These are phyloP conservation scores for Aureococcus anophagefferens DNA, from an alignment of 108 stramenopile genomes.

Conservation along the genomic window DNA sequence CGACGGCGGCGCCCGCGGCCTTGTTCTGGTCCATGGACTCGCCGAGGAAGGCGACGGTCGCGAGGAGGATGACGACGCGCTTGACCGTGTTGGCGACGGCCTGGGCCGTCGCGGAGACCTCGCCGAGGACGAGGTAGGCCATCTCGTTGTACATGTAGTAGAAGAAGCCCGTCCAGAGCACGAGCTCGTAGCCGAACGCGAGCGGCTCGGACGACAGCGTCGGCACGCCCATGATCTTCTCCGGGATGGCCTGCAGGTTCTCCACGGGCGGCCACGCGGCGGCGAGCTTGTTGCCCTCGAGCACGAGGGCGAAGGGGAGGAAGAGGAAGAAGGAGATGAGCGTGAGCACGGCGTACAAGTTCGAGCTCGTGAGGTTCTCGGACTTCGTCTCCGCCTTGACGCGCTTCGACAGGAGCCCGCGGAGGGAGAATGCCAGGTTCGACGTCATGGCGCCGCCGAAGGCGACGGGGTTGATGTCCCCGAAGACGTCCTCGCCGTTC, in stretches of 20 bases:
- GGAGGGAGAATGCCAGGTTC: slow-evolving; percentile 68
- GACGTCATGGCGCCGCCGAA: slow-evolving; percentile 83
- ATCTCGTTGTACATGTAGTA: slow-evolving; percentile 94
- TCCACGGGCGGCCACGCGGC: slow-evolving; percentile 31
- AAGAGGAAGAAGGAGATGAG: slow-evolving; percentile 77
- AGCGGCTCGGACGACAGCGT: slow-evolving; percentile 1
- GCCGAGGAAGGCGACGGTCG: slow-evolving; percentile 60
- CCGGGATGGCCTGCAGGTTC: slow-evolving; percentile 5
- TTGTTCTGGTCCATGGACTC: slow-evolving; percentile 76
- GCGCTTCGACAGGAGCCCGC: slow-evolving; percentile 71
- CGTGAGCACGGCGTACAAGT: slow-evolving; percentile 88
- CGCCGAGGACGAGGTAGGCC: slow-evolving; percentile 77
- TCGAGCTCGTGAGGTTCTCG: slow-evolving; percentile 91
- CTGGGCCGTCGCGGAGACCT: slow-evolving; percentile 69
- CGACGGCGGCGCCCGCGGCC: slow-evolving; percentile 68
- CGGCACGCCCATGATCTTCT: slow-evolving; percentile 6
- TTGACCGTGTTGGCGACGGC: slow-evolving; percentile 79
- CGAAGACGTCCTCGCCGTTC: slow-evolving; percentile 50
- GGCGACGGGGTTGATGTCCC: slow-evolving; percentile 73
- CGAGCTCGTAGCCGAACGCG: not conserved
- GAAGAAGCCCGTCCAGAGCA: slow-evolving; percentile 61
- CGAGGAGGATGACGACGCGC: slow-evolving; percentile 80
- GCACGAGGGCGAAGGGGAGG: slow-evolving; percentile 71
- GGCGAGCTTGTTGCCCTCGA: slow-evolving; percentile 41
- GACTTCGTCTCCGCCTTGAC: slow-evolving; percentile 63